Percentiles rank a stretch among this genome's conserved stretches.
These are phyloP conservation scores for Solanum okadae DNA, from an alignment of 257 asterid species.

Conservation along the genomic window DNA sequence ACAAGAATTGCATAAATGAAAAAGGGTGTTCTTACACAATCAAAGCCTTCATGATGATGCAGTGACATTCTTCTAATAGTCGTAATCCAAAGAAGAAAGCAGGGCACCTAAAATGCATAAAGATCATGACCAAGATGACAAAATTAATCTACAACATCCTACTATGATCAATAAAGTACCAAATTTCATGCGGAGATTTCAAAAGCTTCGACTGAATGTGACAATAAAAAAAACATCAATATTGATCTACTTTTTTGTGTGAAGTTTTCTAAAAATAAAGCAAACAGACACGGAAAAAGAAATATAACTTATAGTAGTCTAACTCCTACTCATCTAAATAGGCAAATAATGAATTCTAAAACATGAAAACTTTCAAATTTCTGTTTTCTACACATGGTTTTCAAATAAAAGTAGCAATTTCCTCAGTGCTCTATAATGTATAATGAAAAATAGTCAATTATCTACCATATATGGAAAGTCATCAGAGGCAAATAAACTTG, in stretches of 20 bases:
- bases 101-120: conserved; percentile 45
- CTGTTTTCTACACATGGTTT: not conserved
- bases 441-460: not conserved
- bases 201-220: not conserved
- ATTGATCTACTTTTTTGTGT: not conserved
- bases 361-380: not conserved
- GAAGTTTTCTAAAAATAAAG: not conserved
- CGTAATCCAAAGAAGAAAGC: conserved; percentile 63
- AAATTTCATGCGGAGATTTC: not conserved
- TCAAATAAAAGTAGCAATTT: not conserved
- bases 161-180: not conserved
- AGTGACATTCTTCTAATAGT: conserved; percentile 80
- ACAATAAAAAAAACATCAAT: not conserved
- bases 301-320: not conserved
- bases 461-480: not conserved
- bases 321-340: not conserved
- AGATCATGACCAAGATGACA: not conserved
- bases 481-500: not conserved
- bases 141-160: not conserved
- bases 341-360: not conserved
- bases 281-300: not conserved
- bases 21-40: conserved; percentile 50
- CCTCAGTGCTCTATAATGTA: not conserved
- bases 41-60: conserved; percentile 87
- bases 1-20: not conserved